These are phyloP conservation scores for Coemansia sp. DNA, from an alignment of 192 early-diverging fungal genomes.

Conservation along the genomic window DNA sequence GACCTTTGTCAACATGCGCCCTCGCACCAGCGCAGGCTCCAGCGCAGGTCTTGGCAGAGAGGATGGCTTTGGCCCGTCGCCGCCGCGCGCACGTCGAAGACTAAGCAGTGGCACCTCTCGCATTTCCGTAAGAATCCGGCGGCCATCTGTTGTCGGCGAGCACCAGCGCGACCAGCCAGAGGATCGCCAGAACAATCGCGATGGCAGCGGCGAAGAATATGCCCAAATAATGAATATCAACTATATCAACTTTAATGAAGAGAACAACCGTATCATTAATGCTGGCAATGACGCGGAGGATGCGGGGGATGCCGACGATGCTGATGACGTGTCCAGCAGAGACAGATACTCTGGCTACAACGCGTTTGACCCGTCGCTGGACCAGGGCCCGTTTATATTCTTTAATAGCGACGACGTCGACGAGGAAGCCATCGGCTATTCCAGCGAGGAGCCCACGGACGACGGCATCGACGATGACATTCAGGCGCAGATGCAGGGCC, in stretches of 20 bases:
- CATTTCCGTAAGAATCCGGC: background rate
- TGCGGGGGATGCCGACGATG: background rate
- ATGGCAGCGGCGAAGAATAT: background rate
- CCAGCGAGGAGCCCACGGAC: background rate
- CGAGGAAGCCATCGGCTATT: background rate
- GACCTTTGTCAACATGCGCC: conserved; percentile 29
- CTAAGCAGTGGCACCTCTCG: background rate
- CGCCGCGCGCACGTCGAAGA: conserved; percentile 10
- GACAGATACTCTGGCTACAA: background rate
- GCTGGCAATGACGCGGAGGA: conserved; percentile 4
- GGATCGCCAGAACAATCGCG: background rate
- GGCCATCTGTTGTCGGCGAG: background rate
- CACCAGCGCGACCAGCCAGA: background rate
- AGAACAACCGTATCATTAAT: background rate
- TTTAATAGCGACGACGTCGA: conserved; percentile 4
- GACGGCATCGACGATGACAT: background rate
- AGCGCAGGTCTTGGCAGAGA: background rate
- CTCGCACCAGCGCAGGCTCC: conserved; percentile 1
- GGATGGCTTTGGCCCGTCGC: background rate
- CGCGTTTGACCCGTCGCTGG: background rate
- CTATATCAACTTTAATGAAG: background rate
- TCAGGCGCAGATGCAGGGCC: background rate
- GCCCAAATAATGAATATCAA: background rate
- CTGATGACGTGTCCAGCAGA: background rate
- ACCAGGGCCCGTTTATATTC: background rate